These are phyloP conservation scores for Groenewaldozyma sp. DNA, from an alignment of 1,139 yeast species.

Conservation along the genomic window DNA sequence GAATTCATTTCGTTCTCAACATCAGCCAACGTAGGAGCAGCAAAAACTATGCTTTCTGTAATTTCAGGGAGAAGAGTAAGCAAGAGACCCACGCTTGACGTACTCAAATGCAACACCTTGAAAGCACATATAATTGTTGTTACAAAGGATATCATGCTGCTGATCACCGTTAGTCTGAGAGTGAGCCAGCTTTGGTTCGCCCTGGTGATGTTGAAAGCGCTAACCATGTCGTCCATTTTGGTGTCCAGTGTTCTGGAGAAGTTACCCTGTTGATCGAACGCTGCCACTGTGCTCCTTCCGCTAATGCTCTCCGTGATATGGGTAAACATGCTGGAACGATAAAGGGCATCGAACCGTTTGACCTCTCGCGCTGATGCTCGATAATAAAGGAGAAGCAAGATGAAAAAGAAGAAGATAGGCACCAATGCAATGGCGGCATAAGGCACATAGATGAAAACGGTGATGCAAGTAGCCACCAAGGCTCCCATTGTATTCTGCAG, in stretches of 20 bases:
- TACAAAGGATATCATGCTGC: constrained; percentile 35
- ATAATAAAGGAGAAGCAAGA: constrained; percentile 33
- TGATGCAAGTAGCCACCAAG: constrained; percentile 19
- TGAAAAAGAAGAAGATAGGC: constrained; percentile 23
- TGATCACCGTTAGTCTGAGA: constrained; percentile 45
- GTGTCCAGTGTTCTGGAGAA: constrained; percentile 41
- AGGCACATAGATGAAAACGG: constrained; percentile 25
- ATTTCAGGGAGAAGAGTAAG: constrained; percentile 29
- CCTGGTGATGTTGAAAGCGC: constrained; percentile 52
- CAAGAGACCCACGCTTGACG: constrained; percentile 60
- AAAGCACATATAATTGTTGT: constrained; percentile 48
- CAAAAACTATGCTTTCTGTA: constrained; percentile 19
- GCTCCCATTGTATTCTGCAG: constrained; percentile 16
- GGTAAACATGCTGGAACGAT: constrained; percentile 64
- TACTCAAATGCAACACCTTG: constrained; percentile 46
- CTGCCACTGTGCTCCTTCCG: constrained; percentile 60
- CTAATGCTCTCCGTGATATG: constrained; percentile 62
- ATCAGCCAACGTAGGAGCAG: constrained; percentile 43
- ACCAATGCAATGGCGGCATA: constrained; percentile 19
- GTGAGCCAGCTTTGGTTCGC: constrained; percentile 71
- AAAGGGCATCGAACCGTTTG: constrained; percentile 64
- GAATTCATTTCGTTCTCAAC: constrained; percentile 74
- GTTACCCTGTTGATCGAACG: constrained; percentile 39
- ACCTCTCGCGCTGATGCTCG: constrained; percentile 69
- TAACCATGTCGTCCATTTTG: constrained; percentile 52